A percentile compares a stretch with the other conserved stretches of the same genome.
Conservation (phyloP, 495 filamentous ascomycete species). For the Aspergillus sclerotiicarbonarius region DNA sequence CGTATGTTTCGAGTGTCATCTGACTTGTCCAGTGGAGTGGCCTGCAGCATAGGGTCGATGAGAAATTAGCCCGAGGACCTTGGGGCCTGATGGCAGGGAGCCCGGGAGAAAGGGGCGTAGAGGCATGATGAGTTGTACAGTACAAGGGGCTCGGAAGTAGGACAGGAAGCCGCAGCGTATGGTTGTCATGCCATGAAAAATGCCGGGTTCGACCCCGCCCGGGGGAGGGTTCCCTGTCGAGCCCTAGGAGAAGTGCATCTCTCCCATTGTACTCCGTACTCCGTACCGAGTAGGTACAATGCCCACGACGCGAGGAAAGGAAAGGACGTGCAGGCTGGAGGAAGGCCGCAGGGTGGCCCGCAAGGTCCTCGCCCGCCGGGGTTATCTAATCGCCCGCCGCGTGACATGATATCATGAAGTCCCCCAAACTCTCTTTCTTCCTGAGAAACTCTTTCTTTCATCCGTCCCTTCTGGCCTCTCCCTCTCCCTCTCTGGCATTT, state of each 20-base stretch:
- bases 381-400: slow-evolving; percentile 3
- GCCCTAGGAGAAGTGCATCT: no score
- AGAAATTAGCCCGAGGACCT: neutral
- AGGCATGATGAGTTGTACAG: neutral
- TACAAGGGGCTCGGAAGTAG: no score
- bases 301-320: neutral
- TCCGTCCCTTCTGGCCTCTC: slow-evolving; percentile 8
- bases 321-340: neutral
- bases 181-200: no score
- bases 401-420: slow-evolving; percentile 13
- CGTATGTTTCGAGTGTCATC: no score
- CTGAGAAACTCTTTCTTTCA: slow-evolving; percentile 5
- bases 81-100: neutral
- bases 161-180: no score
- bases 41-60: neutral
- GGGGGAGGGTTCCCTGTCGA: no score
- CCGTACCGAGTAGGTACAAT: no score
- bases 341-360: neutral
- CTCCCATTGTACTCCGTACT: no score
- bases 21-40: no score
- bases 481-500: slow-evolving; percentile 12
- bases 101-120: neutral
- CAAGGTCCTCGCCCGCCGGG: neutral
- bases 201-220: no score
- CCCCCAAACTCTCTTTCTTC: neutral